Evolutionary conservation across 2,329 filamentous ascomycete species (phyloP).

Genomic region (Penicillium rolfsii): DNA sequence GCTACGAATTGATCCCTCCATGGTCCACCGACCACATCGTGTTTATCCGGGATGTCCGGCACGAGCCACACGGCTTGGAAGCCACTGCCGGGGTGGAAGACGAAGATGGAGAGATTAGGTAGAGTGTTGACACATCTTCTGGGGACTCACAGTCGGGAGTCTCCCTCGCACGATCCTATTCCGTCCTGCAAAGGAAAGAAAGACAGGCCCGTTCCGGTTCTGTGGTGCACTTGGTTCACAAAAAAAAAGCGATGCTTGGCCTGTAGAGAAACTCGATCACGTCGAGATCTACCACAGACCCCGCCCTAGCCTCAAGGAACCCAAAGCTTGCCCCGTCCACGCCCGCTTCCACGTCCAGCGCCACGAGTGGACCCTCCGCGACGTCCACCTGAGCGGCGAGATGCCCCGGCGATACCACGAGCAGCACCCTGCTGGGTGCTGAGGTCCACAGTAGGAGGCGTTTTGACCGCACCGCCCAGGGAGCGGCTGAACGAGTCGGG

Average conservation of each 20-base stretch:
- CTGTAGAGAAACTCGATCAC: conserved; percentile 21
- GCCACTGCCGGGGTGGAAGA: conserved; percentile 19
- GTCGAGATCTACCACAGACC: conserved; percentile 26
- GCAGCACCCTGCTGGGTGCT: conserved; percentile 39
- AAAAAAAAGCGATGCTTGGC: conserved; percentile 14
- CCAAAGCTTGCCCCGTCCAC: conserved; percentile 50
- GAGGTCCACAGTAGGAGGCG: conserved; percentile 33
- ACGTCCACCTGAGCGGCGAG: conserved; percentile 39
- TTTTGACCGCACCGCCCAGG: conserved; percentile 37
- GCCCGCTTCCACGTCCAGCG: conserved; percentile 38
- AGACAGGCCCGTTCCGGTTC: conserved; percentile 24
- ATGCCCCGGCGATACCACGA: conserved; percentile 40
- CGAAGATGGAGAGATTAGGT: conserved; percentile 5
- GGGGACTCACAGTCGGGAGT: conserved; percentile 14
- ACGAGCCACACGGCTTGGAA: conserved; percentile 13
- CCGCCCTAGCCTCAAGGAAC: conserved; percentile 44
- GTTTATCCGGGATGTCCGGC: conserved; percentile 9
- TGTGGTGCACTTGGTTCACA: conserved; percentile 25
- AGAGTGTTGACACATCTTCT: conserved; percentile 19
- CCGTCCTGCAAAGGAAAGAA: conserved; percentile 26
- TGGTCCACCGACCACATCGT: conserved; percentile 18
- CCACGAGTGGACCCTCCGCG: conserved; percentile 43
- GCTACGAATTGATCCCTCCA: conserved; percentile 18
- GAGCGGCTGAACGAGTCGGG: conserved; percentile 53
- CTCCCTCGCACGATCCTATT: conserved; percentile 16